phyloP scores from a whole-genome alignment of 1,284 basidiomycete species.

The Rhodofomes roseus region DNA sequence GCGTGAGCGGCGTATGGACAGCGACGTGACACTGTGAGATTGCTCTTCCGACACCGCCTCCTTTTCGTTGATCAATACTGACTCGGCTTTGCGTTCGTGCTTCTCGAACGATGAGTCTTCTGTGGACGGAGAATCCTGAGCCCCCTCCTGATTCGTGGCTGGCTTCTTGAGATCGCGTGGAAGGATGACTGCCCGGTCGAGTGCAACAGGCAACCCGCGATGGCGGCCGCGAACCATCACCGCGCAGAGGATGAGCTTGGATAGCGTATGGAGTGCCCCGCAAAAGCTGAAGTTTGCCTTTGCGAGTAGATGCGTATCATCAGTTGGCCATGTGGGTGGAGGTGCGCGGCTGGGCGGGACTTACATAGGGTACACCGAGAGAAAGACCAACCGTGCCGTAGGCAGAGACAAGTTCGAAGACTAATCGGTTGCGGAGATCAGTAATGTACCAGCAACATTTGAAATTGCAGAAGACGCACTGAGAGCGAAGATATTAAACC shows the following conservation, averaged over 20 bases:
- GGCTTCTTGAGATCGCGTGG: slow-evolving; percentile 29
- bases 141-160: neutral
- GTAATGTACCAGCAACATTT: neutral
- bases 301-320: neutral
- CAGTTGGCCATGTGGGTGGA: neutral
- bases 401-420: slow-evolving; percentile 67
- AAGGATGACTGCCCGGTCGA: slow-evolving; percentile 62
- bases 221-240: slow-evolving; percentile 81
- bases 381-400: slow-evolving; percentile 73
- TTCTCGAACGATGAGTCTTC: neutral
- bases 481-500: slow-evolving; percentile 62
- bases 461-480: slow-evolving; percentile 10
- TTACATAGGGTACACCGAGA: slow-evolving; percentile 59
- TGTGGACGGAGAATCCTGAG: neutral
- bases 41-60: neutral
- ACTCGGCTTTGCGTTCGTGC: neutral
- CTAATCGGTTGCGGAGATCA: slow-evolving; percentile 8
- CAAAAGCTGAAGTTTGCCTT: slow-evolving; percentile 61
- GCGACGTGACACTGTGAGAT: neutral
- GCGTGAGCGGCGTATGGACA: neutral
- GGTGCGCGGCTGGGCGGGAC: slow-evolving; percentile 7
- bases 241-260: slow-evolving; percentile 69
- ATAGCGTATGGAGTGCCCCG: slow-evolving; percentile 62
- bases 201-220: slow-evolving; percentile 68
- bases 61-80: neutral